Conservation (phyloP, 73 alveolate genomes). For the Tetrahymena borealis region DNA sequence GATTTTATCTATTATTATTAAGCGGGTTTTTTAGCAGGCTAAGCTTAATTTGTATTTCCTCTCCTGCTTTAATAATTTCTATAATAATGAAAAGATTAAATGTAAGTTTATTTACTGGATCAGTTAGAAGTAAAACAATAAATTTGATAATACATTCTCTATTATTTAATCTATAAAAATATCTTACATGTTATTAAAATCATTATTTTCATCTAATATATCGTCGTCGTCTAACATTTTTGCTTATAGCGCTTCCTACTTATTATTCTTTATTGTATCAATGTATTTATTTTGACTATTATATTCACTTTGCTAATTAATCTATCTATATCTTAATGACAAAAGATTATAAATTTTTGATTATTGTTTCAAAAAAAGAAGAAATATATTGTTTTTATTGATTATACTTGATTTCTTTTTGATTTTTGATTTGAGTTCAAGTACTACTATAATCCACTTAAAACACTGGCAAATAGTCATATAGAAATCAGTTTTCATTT, state of each 20-base stretch:
- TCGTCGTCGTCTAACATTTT: neutral
- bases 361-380: neutral
- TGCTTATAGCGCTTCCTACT: neutral
- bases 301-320: neutral
- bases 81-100: neutral
- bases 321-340: neutral
- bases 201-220: neutral
- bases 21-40: neutral
- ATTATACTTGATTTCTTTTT: too few relatives aligned
- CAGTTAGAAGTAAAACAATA: too few relatives aligned
- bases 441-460: too few relatives aligned
- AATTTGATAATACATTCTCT: too few relatives aligned
- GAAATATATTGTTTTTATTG: too few relatives aligned
- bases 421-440: too few relatives aligned
- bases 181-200: neutral
- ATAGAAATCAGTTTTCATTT: too few relatives aligned
- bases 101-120: too few relatives aligned
- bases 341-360: neutral
- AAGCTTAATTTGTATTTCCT: neutral
- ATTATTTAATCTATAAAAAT: too few relatives aligned
- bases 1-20: neutral
- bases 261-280: neutral
- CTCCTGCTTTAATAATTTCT: neutral
- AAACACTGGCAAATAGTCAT: too few relatives aligned
- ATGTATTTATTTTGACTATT: neutral